A percentile compares a stretch with the other conserved stretches of the same genome.
Conservation (phyloP, 208 protist genomes). For the Novymonas esmeraldas region DNA sequence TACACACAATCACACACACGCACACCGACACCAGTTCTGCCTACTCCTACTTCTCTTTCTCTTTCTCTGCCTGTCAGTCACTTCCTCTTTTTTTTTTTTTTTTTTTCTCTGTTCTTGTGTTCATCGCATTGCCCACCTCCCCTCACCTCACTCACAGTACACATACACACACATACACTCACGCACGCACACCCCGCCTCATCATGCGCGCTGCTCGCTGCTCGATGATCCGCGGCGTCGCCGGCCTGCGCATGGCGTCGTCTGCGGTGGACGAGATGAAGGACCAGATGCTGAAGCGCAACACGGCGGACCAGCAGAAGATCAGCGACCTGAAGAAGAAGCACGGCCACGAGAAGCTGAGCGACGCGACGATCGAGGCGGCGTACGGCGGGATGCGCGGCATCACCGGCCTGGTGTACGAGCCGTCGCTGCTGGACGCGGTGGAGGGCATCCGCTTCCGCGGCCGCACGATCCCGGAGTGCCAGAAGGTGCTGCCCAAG, state of each 20-base stretch:
- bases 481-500: constrained; percentile 91
- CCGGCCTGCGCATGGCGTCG: constrained; percentile 32
- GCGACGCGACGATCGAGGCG: constrained; percentile 85
- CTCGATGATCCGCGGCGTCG: constrained; percentile 13
- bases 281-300: constrained; percentile 34
- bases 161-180: no score
- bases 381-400: constrained; percentile 96
- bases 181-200: not conserved
- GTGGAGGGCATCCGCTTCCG: constrained; percentile 98
- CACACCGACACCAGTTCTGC: no score
- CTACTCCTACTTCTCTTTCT: no score
- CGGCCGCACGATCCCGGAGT: constrained; percentile 95
- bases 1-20: no score
- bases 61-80: no score
- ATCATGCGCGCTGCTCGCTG: constrained; percentile 49
- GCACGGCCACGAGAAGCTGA: constrained; percentile 85
- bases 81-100: no score
- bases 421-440: constrained; percentile 96
- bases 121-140: no score
- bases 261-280: constrained; percentile 62
- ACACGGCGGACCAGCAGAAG: constrained; percentile 51
- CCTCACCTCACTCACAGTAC: no score
- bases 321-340: constrained; percentile 86
- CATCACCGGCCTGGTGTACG: constrained; percentile 96
- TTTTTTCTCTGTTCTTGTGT: no score